Evolutionary conservation across 177 flowering plant genomes (phyloP).

Genomic region (Vitis hybrid): DNA sequence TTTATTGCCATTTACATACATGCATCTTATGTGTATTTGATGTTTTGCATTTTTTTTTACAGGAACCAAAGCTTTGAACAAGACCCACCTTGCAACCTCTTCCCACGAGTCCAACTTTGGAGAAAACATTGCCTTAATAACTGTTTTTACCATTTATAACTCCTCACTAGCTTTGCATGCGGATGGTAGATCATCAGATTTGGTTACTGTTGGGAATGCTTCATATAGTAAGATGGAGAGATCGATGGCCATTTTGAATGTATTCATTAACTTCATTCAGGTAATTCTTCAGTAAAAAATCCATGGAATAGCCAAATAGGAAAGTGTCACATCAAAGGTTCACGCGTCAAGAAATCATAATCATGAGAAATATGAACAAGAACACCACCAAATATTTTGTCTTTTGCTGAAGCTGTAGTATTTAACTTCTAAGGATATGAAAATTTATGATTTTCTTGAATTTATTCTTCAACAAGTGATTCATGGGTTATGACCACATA

Average conservation of each 20-base stretch:
- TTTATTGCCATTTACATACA: neutral
- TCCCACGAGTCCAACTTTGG: constrained; percentile 17
- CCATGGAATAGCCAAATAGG: neutral
- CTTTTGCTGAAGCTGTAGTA: neutral
- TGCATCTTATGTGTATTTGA: neutral
- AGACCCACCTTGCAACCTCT: constrained; percentile 36
- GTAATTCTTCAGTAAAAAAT: constrained; percentile 28
- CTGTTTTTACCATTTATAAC: constrained; percentile 76
- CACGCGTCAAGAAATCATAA: too few relatives aligned
- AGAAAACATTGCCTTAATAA: constrained; percentile 55
- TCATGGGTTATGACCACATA: too few relatives aligned
- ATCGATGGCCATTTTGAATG: constrained; percentile 74
- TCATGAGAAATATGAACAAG: neutral
- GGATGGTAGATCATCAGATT: constrained; percentile 29
- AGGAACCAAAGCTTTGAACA: constrained; percentile 79
- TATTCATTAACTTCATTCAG: constrained; percentile 77
- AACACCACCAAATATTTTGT: neutral
- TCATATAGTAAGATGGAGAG: constrained; percentile 69
- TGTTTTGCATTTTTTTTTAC: constrained; percentile 11
- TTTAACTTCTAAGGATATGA: too few relatives aligned
- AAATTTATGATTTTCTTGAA: too few relatives aligned
- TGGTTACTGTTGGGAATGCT: constrained; percentile 63
- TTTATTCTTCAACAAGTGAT: too few relatives aligned
- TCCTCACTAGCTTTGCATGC: constrained; percentile 21
- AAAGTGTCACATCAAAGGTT: too few relatives aligned